Conservation (phyloP, 2,329 filamentous ascomycete genomes). For the Myriosclerotinia curreyana region DNA sequence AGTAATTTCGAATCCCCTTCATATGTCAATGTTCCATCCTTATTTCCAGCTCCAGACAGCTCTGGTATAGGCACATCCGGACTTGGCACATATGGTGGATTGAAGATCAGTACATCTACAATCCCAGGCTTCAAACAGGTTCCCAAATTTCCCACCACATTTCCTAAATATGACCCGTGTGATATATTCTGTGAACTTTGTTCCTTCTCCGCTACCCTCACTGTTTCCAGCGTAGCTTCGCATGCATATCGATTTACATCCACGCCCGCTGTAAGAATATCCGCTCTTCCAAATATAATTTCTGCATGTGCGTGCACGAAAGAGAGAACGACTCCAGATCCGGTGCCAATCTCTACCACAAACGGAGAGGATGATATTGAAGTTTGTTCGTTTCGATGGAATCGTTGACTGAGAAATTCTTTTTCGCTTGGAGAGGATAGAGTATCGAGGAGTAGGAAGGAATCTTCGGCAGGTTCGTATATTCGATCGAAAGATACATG, state of each 20-base stretch:
- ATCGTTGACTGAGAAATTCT: constrained; percentile 31
- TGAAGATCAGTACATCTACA: constrained; percentile 89
- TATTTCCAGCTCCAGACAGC: constrained; percentile 41
- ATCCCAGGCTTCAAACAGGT: constrained; percentile 54
- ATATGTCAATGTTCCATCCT: constrained; percentile 47
- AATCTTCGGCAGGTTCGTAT: constrained; percentile 96
- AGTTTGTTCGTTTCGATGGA: constrained; percentile 23
- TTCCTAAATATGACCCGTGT: constrained; percentile 58
- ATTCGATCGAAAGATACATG: constrained; percentile 86
- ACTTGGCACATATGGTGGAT: constrained; percentile 94
- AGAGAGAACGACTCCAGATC: constrained; percentile 89
- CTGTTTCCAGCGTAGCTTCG: constrained; percentile 68
- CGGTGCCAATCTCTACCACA: constrained; percentile 82
- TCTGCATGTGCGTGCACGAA: constrained; percentile 76
- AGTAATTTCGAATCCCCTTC: constrained; percentile 82
- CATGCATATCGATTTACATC: constrained; percentile 89
- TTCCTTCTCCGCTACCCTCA: constrained; percentile 48
- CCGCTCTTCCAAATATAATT: constrained; percentile 67
- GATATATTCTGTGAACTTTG: constrained; percentile 39
- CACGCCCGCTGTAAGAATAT: constrained; percentile 70
- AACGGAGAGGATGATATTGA: constrained; percentile 51
- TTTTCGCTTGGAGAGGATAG: constrained; percentile 58
- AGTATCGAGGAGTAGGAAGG: constrained; percentile 88
- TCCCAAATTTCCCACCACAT: constrained; percentile 68
- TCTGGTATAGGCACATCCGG: constrained; percentile 59